Evolutionary conservation across 2,329 filamentous ascomycete genomes (phyloP), one percentile per base, ranked within the genome.

Genomic region (Cadophora malorum): DNA sequence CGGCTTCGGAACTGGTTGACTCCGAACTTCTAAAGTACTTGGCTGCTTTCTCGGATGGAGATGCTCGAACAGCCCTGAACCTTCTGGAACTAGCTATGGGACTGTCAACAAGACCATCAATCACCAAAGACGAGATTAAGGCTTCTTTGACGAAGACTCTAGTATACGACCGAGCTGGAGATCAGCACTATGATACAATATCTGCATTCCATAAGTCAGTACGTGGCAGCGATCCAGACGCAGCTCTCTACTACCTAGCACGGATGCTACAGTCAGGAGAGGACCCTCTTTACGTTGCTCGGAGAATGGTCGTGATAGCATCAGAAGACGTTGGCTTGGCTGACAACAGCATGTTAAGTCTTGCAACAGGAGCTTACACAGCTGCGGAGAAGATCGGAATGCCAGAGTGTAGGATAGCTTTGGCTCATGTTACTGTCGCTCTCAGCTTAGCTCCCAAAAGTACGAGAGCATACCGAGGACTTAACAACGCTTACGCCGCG

Each of bases 171-270:
- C 89, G 96, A 65, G 92, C 92, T 0, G 95, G 96, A 63, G 96
- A 99, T 79, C 93, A 97, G 78, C 96, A 98, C 81, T 99, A 98
- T 82, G 95, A 99, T 78, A 96, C 92, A 64, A 98, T 99, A 76
- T 97, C 93, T 0, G 96, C 96, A 35, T 96, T 98, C 75, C 96
- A 98, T 85, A 99, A 99, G 76, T 94, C 94, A 2, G 90, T 98
- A 10, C 91, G 96, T 56, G 96, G 96, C 50, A 91, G 89, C 65
- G 90, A 97, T 76, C 80, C 95, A 0, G 92, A 98, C 78, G 96
- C 95, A 0, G 87, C 95, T 0, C 85, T 99, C 1, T 99, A 98
- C 82, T 99, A 98, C 79, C 88, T 99, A 1, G 93, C 92, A 0
- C 90, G 96, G 45, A 99, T 99, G 96, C 87, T 99, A 5, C 91